phyloP scores from a whole-genome alignment of 768 basidiomycete genomes.

The Pholiota conissans region DNA sequence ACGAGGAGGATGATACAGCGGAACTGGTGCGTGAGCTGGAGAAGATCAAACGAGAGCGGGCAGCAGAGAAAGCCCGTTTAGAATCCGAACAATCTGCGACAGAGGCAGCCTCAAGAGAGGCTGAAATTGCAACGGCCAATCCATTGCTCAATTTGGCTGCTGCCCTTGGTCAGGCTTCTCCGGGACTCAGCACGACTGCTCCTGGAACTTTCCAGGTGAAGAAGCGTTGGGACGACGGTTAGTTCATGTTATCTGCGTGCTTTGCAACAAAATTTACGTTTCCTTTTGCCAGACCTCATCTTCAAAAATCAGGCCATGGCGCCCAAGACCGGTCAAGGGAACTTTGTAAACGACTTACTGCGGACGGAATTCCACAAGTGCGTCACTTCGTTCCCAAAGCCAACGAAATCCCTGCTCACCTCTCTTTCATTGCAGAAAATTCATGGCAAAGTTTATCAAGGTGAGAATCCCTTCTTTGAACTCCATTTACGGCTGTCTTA shows the following conservation, averaged over 20 bases:
- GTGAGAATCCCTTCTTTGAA: slow-evolving; percentile 31
- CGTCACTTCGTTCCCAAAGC: slow-evolving; percentile 27
- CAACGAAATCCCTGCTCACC: slow-evolving; percentile 5
- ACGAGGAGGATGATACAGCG: slow-evolving; percentile 88
- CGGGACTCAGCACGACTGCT: slow-evolving; percentile 64
- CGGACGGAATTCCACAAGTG: slow-evolving; percentile 94
- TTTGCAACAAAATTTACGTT: slow-evolving; percentile 1
- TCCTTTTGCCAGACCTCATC: slow-evolving; percentile 70
- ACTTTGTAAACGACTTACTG: slow-evolving; percentile 94
- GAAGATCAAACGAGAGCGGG: slow-evolving; percentile 95
- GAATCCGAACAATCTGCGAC: slow-evolving; percentile 74
- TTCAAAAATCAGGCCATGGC: slow-evolving; percentile 97
- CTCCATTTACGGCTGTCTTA: background rate
- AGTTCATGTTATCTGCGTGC: slow-evolving; percentile 19
- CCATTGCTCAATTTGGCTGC: slow-evolving; percentile 90
- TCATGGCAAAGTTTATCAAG: slow-evolving; percentile 92
- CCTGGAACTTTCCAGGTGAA: slow-evolving; percentile 91
- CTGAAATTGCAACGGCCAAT: slow-evolving; percentile 83
- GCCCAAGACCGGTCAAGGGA: slow-evolving; percentile 57
- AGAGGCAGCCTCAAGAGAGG: slow-evolving; percentile 64
- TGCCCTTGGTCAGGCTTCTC: slow-evolving; percentile 74
- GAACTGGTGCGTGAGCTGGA: slow-evolving; percentile 96
- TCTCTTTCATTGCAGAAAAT: slow-evolving; percentile 56
- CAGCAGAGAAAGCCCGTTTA: slow-evolving; percentile 84
- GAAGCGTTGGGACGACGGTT: slow-evolving; percentile 93